Evolutionary conservation across 352 stramenopile genomes (phyloP).

Genomic region (Globisporangium heterothallicum): DNA sequence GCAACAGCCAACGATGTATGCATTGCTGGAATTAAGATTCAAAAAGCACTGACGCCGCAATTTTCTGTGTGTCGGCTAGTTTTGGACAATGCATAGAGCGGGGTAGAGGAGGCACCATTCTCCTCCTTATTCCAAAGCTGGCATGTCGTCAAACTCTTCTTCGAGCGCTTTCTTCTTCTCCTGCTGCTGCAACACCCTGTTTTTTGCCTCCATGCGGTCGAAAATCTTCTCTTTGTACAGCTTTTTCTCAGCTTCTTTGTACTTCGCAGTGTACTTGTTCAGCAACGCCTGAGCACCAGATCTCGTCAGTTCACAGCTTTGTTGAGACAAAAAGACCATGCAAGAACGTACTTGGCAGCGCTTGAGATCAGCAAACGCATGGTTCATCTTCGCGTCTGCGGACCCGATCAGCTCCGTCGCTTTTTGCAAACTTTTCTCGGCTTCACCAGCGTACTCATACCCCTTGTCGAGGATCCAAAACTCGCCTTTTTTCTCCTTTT

Average conservation of each 20-base stretch:
- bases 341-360: conserved; percentile 33
- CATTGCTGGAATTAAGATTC: too few relatives aligned
- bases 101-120: too few relatives aligned
- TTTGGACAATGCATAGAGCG: too few relatives aligned
- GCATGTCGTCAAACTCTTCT: conserved; percentile 83
- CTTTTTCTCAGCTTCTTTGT: conserved; percentile 86
- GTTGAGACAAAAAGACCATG: neutral
- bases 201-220: conserved; percentile 76
- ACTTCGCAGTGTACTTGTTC: conserved; percentile 52
- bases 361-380: conserved; percentile 63
- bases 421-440: conserved; percentile 68
- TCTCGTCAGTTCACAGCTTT: too few relatives aligned
- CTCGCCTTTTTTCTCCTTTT: conserved; percentile 74
- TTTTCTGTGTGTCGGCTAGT: too few relatives aligned
- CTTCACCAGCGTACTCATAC: conserved; percentile 62
- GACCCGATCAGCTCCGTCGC: conserved; percentile 38
- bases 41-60: too few relatives aligned
- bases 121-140: conserved; percentile 52
- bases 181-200: conserved; percentile 63
- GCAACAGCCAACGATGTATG: too few relatives aligned
- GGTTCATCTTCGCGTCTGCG: conserved; percentile 47
- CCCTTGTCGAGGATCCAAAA: conserved; percentile 87
- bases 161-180: conserved; percentile 60
- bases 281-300: conserved; percentile 30
- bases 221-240: conserved; percentile 89